Percentiles rank a stretch among this genome's conserved stretches.
Evolutionary conservation across 805 yeast species (phyloP).

Genomic region (Metschnikowia baotianmanensis): DNA sequence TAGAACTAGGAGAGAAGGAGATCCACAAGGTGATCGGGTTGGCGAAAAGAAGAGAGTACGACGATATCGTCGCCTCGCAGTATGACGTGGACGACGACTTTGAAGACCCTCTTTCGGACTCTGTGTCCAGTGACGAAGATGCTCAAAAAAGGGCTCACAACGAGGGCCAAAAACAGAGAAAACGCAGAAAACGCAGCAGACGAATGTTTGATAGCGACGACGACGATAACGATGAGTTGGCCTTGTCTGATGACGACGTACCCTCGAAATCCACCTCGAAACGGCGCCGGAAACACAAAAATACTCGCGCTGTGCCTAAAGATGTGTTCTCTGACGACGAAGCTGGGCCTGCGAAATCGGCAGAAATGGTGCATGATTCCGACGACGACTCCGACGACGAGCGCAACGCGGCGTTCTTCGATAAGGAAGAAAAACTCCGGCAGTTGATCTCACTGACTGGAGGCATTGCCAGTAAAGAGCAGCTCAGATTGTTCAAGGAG

Average conservation of each 20-base stretch:
- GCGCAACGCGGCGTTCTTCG: slow-evolving; percentile 50
- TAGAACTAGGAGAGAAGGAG: slow-evolving; percentile 7
- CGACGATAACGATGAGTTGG: not conserved
- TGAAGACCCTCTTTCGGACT: slow-evolving; percentile 5
- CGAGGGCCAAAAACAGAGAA: too few relatives aligned
- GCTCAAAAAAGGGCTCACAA: not conserved
- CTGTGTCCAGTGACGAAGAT: slow-evolving; percentile 3
- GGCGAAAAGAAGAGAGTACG: slow-evolving; percentile 20
- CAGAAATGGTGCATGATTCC: slow-evolving; percentile 55
- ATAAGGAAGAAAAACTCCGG: slow-evolving; percentile 51
- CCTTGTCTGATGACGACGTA: not conserved
- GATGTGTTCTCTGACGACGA: slow-evolving; percentile 8
- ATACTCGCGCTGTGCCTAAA: not conserved
- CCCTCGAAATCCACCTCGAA: not conserved
- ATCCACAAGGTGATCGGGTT: slow-evolving; percentile 16
- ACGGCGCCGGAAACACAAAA: not conserved
- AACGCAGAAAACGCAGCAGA: slow-evolving; percentile 6
- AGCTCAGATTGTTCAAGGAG: slow-evolving; percentile 14
- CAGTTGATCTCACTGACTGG: slow-evolving; percentile 34
- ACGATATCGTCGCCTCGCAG: slow-evolving; percentile 11
- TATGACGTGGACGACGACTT: slow-evolving; percentile 23
- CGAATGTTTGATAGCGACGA: slow-evolving; percentile 4
- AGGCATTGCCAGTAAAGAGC: slow-evolving; percentile 33
- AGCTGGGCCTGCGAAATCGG: slow-evolving; percentile 29
- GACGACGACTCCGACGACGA: slow-evolving; percentile 66